Base-by-base conservation (phyloP, 108 stramenopile genomes). In the Skeletonema grethae region DNA sequence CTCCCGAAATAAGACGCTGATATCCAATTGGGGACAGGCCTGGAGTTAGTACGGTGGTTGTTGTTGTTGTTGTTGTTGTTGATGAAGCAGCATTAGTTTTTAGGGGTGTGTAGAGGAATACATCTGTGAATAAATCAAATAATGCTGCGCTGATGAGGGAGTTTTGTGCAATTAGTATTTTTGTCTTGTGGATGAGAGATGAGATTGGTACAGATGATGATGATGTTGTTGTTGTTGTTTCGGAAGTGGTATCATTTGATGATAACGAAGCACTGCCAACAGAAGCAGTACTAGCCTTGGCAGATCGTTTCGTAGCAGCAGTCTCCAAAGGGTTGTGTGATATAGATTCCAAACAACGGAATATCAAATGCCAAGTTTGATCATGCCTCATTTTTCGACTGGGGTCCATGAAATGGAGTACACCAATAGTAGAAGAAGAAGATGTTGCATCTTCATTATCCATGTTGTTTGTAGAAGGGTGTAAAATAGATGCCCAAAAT, bases 341-440 rank as follows among this genome's bases (percentile, higher is more conserved):
- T 38, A 69, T 62, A 13, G 36, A 45, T 72, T 89, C 87, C 34
- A 93, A 63, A 29, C 80, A 83, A 36, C 88, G 73, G 32, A 91
- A 58, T 18, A 91, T 65, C 55, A 93, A 81, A 78, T 91, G 92
- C 7, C 80, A 81, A 48, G 85, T 67, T 79, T 91, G 88, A 70
- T 84, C 70, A 63, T 84, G 76, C 46, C 89, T 86, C 45, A 68
- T 76, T 71, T 75, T 77, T 32, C 63, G 65, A 63, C 61, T 74
- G 2, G 82, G 72, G 43, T 73, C 67, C 8, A 63, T 20, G 13
- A 78, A 35, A 38, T 59, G 43, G 9, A 28, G 36, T 10, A 77
- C 36, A 20, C 70, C 57, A 0, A 76, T 50, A 16, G 65, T 2
- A 39, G 50, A 43, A 25, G 28, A 1, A 45, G 25, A n/a, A 8